Evolutionary conservation across 257 asterid genomes (phyloP), one percentile per base, ranked within the genome.

Genomic region (Ophiorrhiza pumila): DNA sequence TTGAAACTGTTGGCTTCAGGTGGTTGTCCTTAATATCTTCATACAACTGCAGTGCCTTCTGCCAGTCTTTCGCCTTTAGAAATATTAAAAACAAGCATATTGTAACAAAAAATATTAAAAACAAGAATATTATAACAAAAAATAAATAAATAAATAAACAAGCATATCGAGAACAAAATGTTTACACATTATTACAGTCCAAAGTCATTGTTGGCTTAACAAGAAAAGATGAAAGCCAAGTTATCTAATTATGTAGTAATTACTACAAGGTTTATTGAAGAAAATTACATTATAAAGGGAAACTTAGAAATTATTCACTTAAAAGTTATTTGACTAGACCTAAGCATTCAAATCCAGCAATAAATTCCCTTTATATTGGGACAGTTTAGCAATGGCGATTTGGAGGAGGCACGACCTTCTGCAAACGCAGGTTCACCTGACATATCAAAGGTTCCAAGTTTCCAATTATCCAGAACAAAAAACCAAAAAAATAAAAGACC

Each of bases 31-130:
- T 85, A 78, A 86, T 73, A 76, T 83, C 83, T 80, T 84, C 95
- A 71, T 91, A 91, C 72, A 91, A 86, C 74, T 82, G 84, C 87
- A 91, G 64, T 25, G 99, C 99, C 90, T 88, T 94, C 82, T 87
- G 88, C 97, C 97, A 88, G 78, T 82, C 87, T 84, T 83, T 83
- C 71, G 95, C 96, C 97, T 94, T 78, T 80, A 79, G 55, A 76
- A 47, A 56, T 57, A 74, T 68, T 25, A 78, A 75, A 79, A 75
- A 79, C 25, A 80, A 53, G 68, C 39, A 59, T 27, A 34, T 70
- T 55, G 41, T 15, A n/a, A 56, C 71, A 64, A 47, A 47, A 41
- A 49, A 56, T 57, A 74, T 68, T 25, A 78, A n/a, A n/a, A 75
- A 79, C 25, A 80, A 53, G 68, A 31, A 59, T 27, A 34, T 70